These are phyloP conservation scores for Pisolithus sp. DNA, from an alignment of 768 basidiomycete genomes.

Conservation along the genomic window DNA sequence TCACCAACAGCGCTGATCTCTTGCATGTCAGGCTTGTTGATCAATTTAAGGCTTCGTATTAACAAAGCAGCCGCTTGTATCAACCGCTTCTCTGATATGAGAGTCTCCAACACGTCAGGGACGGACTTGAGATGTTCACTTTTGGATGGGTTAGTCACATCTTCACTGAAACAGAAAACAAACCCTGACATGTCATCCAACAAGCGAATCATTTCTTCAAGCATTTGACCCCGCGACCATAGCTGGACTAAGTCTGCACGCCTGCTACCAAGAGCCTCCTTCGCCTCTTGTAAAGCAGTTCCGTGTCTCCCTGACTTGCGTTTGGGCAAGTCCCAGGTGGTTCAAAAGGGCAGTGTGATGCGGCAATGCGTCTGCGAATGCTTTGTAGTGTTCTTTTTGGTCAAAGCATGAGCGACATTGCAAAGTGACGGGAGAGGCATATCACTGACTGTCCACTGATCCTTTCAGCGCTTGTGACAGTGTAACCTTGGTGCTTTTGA, in stretches of 20 bases:
- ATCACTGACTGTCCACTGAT: slow-evolving; percentile 75
- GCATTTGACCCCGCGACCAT: slow-evolving; percentile 81
- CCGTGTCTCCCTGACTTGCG: slow-evolving; percentile 67
- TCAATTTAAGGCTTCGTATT: slow-evolving; percentile 81
- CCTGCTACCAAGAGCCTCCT: slow-evolving; percentile 72
- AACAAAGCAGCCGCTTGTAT: slow-evolving; percentile 84
- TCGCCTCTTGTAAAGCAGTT: slow-evolving; percentile 67
- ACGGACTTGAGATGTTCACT: slow-evolving; percentile 89
- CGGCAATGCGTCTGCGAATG: slow-evolving; percentile 90
- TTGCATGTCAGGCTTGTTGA: slow-evolving; percentile 86
- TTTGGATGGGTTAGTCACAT: slow-evolving; percentile 12
- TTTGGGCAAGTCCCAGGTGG: slow-evolving; percentile 68
- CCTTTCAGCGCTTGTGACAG: slow-evolving; percentile 77
- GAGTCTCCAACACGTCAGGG: slow-evolving; percentile 84
- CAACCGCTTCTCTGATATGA: slow-evolving; percentile 94
- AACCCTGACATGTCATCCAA: slow-evolving; percentile 83
- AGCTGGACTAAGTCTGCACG: slow-evolving; percentile 86
- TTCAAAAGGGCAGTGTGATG: slow-evolving; percentile 77
- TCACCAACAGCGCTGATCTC: slow-evolving; percentile 95
- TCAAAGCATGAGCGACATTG: slow-evolving; percentile 3
- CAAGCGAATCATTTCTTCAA: slow-evolving; percentile 94
- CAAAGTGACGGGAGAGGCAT: neutral
- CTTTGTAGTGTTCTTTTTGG: slow-evolving; percentile 77
- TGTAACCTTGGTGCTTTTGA: slow-evolving; percentile 68
- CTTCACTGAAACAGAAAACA: slow-evolving; percentile 2